Evolutionary conservation across 73 alveolate genomes (phyloP).

Genomic region (Paramecium sonneborni): DNA sequence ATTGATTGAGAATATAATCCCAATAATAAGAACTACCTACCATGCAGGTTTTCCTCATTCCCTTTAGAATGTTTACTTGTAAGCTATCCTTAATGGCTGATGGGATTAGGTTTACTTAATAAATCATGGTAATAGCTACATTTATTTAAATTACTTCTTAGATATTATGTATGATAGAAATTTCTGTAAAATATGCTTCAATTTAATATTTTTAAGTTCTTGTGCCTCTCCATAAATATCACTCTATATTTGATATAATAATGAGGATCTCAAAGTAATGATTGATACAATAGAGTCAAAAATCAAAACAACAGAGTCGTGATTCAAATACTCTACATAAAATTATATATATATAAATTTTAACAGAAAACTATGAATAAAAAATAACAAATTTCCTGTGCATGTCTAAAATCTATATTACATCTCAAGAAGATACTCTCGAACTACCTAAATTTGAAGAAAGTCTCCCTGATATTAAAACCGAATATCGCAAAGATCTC

Average conservation of each 20-base stretch:
- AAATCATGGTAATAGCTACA: too few species aligned
- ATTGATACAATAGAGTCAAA: background rate
- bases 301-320: background rate
- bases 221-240: slow-evolving; percentile 16
- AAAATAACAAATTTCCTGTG: slow-evolving; percentile 15
- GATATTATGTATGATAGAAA: too few species aligned
- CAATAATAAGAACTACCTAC: too few species aligned
- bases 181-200: too few species aligned
- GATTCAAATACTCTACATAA: background rate
- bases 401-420: background rate
- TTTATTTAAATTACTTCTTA: too few species aligned
- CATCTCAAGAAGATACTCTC: background rate
- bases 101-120: too few species aligned
- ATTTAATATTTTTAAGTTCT: too few species aligned
- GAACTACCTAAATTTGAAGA: slow-evolving; percentile 26
- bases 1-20: too few species aligned
- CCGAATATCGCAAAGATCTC: slow-evolving; percentile 12
- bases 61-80: too few species aligned
- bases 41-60: too few species aligned
- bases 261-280: slow-evolving; percentile 5
- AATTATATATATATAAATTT: background rate
- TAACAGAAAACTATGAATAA: slow-evolving; percentile 13
- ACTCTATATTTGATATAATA: slow-evolving; percentile 38
- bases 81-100: too few species aligned
- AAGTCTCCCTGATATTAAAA: background rate